phyloP scores from a whole-genome alignment of 345 rosid genomes.

The Reutealis trisperma region DNA sequence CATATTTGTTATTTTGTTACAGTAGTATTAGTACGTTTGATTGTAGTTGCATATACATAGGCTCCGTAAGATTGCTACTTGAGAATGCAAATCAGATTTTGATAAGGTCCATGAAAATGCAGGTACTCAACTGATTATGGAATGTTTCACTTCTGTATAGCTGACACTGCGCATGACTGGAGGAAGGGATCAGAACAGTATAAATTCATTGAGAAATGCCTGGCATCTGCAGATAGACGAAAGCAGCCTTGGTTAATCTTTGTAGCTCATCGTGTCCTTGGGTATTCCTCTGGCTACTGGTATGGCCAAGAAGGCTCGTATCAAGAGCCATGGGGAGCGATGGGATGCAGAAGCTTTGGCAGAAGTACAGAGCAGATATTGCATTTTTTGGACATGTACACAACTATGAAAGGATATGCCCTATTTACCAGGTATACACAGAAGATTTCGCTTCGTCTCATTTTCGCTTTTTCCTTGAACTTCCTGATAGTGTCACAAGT shows the following conservation, averaged over 20 bases:
- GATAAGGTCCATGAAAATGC: constrained; percentile 7
- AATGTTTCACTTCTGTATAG: constrained; percentile 80
- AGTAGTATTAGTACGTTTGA: too few relatives aligned
- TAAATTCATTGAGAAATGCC: constrained; percentile 62
- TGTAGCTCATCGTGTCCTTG: constrained; percentile 72
- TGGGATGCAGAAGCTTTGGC: constrained; percentile 76
- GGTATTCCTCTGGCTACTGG: constrained; percentile 60
- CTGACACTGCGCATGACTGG: constrained; percentile 81
- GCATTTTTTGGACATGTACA: constrained; percentile 82
- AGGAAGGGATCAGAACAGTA: constrained; percentile 73
- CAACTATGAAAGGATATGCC: constrained; percentile 82
- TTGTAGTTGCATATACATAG: background rate
- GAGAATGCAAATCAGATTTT: background rate
- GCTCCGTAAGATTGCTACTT: background rate
- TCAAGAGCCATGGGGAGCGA: constrained; percentile 51
- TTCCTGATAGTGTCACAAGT: background rate
- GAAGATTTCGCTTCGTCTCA: too few relatives aligned
- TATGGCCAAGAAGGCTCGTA: constrained; percentile 56
- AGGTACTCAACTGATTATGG: constrained; percentile 78
- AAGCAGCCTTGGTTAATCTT: constrained; percentile 86
- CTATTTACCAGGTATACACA: constrained; percentile 60
- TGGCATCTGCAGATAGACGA: constrained; percentile 67
- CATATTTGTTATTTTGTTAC: too few relatives aligned
- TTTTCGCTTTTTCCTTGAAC: too few relatives aligned
- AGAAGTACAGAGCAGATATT: constrained; percentile 78